A percentile compares a stretch with the other conserved stretches of the same genome.
Conservation (phyloP, 768 basidiomycete genomes). For the Pleurotus tuber-regium region DNA sequence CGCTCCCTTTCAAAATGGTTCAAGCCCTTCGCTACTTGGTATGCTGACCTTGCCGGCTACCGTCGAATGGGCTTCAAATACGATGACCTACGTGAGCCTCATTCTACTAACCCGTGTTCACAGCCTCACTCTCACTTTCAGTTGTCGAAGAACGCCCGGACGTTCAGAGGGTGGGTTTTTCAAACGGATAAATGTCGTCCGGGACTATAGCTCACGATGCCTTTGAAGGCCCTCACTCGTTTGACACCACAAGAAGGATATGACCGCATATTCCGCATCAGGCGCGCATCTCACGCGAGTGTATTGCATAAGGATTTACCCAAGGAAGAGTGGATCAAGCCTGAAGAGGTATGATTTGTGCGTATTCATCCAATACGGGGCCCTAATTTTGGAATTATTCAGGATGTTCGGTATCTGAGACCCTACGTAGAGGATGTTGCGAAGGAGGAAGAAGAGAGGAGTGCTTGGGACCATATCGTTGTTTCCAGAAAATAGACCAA, state of each 20-base stretch:
- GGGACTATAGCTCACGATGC: neutral
- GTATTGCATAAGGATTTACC: slow-evolving; percentile 78
- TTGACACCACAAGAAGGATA: slow-evolving; percentile 78
- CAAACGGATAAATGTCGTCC: neutral
- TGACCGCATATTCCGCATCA: slow-evolving; percentile 89
- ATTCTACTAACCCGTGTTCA: slow-evolving; percentile 11
- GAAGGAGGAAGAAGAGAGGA: slow-evolving; percentile 76
- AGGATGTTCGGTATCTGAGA: slow-evolving; percentile 91
- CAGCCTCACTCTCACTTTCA: slow-evolving; percentile 21
- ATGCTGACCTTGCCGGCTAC: slow-evolving; percentile 79
- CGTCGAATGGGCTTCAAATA: slow-evolving; percentile 87
- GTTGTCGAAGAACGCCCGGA: slow-evolving; percentile 77
- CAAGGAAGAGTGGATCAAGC: slow-evolving; percentile 75
- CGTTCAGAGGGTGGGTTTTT: slow-evolving; percentile 68
- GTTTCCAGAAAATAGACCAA: slow-evolving; percentile 68
- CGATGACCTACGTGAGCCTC: slow-evolving; percentile 85
- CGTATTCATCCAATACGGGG: neutral
- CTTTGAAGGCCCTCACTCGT: slow-evolving; percentile 77
- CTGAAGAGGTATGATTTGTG: slow-evolving; percentile 59
- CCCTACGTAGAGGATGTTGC: slow-evolving; percentile 72
- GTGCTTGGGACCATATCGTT: slow-evolving; percentile 74
- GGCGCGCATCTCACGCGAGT: slow-evolving; percentile 76
- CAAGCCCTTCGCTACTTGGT: slow-evolving; percentile 80
- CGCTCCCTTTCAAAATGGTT: slow-evolving; percentile 65
- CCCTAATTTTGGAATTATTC: slow-evolving; percentile 16